These are phyloP conservation scores for Sporothrix schenckii DNA, from an alignment of 2,329 filamentous ascomycete species.

Conservation along the genomic window DNA sequence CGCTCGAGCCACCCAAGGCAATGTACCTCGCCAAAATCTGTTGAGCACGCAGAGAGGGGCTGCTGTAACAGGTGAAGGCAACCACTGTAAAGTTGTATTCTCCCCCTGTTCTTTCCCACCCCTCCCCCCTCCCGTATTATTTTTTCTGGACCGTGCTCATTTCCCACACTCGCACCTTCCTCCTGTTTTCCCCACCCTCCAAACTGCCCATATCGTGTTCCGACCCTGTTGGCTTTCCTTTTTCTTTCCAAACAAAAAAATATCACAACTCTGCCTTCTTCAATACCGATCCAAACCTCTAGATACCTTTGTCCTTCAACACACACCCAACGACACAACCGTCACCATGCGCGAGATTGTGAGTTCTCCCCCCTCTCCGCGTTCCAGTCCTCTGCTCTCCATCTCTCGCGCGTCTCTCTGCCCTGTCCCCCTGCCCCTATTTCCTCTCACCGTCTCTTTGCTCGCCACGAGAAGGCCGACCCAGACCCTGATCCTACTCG, in stretches of 20 bases:
- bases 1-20: not conserved
- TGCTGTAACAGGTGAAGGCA: slow-evolving; percentile 13
- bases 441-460: slow-evolving; percentile 29
- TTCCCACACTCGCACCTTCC: slow-evolving; percentile 30
- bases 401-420: not conserved
- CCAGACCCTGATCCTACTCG: not conserved
- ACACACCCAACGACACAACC: slow-evolving; percentile 36
- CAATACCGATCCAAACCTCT: not conserved
- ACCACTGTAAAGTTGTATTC: slow-evolving; percentile 1
- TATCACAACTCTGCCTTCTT: slow-evolving; percentile 23
- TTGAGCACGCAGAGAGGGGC: slow-evolving; percentile 7
- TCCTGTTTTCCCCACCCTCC: slow-evolving; percentile 30
- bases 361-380: slow-evolving; percentile 46
- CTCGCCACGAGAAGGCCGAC: slow-evolving; percentile 2
- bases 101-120: slow-evolving; percentile 16
- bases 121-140: slow-evolving; percentile 10
- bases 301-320: slow-evolving; percentile 19
- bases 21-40: slow-evolving; percentile 9
- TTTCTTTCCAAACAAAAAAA: slow-evolving; percentile 24
- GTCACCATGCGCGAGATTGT: slow-evolving; percentile 75
- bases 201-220: slow-evolving; percentile 23
- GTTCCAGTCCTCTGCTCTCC: not conserved
- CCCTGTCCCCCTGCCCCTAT: slow-evolving; percentile 10
- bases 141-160: slow-evolving; percentile 32
- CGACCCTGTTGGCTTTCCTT: slow-evolving; percentile 23